Evolutionary conservation across 345 rosid genomes (phyloP).

Genomic region (Acer saccharum): DNA sequence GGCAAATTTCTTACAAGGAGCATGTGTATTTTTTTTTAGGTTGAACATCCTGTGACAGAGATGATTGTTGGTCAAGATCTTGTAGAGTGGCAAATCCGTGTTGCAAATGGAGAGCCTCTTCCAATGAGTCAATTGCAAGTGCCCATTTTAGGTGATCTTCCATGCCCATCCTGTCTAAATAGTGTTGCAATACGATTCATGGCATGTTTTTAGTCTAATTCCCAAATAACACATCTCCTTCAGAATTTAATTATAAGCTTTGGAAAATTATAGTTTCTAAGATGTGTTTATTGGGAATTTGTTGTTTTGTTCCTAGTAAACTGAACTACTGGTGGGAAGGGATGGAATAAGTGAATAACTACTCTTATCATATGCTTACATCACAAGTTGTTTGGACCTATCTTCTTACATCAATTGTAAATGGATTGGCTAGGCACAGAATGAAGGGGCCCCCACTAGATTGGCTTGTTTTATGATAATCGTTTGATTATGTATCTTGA

Average conservation of each 20-base stretch:
- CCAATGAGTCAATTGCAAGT: conserved; percentile 77
- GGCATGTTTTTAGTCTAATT: background rate
- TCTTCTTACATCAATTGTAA: background rate
- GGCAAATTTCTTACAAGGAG: conserved; percentile 17
- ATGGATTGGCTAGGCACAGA: background rate
- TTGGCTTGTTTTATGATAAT: background rate
- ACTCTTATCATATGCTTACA: background rate
- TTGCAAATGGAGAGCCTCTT: conserved; percentile 88
- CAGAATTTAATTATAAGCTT: background rate
- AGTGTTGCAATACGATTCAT: conserved; percentile 9
- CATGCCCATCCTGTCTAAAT: background rate
- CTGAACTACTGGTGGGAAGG: background rate
- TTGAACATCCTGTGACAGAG: conserved; percentile 98
- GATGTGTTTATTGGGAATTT: background rate
- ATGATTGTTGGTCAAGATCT: conserved; percentile 97
- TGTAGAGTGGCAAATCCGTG: conserved; percentile 92
- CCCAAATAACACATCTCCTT: background rate
- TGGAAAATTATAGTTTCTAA: background rate
- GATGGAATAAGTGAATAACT: background rate
- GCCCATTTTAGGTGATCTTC: conserved; percentile 65
- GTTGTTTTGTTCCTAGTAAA: conserved; percentile 4
- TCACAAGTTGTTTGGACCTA: background rate
- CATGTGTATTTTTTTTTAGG: conserved; percentile 48
- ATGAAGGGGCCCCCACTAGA: background rate
- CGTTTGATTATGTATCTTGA: background rate